Conservation (phyloP, 1,284 basidiomycete genomes). For the Tilletia caries region DNA sequence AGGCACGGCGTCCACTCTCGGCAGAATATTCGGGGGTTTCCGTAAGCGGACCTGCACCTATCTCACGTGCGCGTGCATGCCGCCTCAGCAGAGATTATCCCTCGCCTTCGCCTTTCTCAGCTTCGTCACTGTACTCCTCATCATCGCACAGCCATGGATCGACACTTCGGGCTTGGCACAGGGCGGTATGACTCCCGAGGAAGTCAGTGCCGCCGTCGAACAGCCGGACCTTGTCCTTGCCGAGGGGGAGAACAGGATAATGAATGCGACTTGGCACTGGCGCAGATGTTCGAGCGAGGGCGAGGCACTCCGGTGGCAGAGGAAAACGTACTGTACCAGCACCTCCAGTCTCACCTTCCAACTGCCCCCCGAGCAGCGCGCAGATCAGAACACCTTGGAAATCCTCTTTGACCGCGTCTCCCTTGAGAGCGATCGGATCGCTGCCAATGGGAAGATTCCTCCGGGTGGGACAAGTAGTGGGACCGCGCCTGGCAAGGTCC, state of each 20-base stretch:
- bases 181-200: neutral
- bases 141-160: slow-evolving; percentile 5
- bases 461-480: neutral
- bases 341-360: neutral
- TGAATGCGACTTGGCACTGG: neutral
- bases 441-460: neutral
- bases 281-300: slow-evolving; percentile 6
- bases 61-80: slow-evolving; percentile 9
- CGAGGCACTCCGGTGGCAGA: slow-evolving; percentile 7
- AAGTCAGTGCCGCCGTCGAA: neutral
- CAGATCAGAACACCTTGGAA: neutral
- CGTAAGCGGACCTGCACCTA: neutral
- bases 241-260: neutral
- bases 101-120: slow-evolving; percentile 8
- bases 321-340: slow-evolving; percentile 5
- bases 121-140: slow-evolving; percentile 3
- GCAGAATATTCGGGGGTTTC: neutral
- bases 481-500: slow-evolving; percentile 1
- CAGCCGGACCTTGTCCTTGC: neutral
- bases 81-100: neutral
- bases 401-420: slow-evolving; percentile 8
- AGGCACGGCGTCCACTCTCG: neutral
- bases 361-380: neutral
- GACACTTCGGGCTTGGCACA: neutral
- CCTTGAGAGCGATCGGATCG: neutral